Evolutionary conservation across 371 early-diverging fungal genomes (phyloP).

Genomic region (Chytridium lagenaria): DNA sequence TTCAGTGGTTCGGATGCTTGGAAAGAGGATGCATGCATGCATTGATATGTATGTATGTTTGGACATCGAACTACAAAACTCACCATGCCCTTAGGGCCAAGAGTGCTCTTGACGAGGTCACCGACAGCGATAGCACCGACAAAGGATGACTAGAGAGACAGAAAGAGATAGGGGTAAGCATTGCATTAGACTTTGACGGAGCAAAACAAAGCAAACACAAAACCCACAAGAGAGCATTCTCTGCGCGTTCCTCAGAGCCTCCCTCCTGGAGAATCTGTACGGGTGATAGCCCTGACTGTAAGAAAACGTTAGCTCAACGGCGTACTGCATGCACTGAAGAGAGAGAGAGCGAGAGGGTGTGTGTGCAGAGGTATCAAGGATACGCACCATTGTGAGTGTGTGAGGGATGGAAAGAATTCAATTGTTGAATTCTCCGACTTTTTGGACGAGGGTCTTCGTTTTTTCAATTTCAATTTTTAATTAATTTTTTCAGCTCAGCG

Average conservation of each 20-base stretch:
- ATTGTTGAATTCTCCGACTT: no score
- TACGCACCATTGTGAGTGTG: no score
- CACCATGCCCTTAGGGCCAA: slow-evolving; percentile 78
- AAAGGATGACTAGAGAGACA: slow-evolving; percentile 63
- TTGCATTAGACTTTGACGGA: neutral
- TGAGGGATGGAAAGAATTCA: no score
- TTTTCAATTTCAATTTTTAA: no score
- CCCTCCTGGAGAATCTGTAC: slow-evolving; percentile 88
- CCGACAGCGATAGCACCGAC: slow-evolving; percentile 97
- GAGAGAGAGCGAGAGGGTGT: neutral
- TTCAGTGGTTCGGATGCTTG: no score
- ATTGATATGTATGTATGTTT: no score
- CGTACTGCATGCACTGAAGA: neutral
- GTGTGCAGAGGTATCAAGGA: no score
- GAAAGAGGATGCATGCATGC: no score
- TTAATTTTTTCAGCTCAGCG: no score
- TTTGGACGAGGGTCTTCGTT: no score
- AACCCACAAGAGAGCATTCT: slow-evolving; percentile 92
- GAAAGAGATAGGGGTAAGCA: neutral
- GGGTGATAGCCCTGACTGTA: slow-evolving; percentile 40
- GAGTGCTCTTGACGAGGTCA: slow-evolving; percentile 90
- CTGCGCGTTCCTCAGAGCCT: slow-evolving; percentile 95
- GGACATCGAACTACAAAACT: no score
- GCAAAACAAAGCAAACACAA: slow-evolving; percentile 1
- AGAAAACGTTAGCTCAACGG: neutral